Conservation (phyloP, 2,329 filamentous ascomycete genomes). For the Ramularia endophylla region DNA sequence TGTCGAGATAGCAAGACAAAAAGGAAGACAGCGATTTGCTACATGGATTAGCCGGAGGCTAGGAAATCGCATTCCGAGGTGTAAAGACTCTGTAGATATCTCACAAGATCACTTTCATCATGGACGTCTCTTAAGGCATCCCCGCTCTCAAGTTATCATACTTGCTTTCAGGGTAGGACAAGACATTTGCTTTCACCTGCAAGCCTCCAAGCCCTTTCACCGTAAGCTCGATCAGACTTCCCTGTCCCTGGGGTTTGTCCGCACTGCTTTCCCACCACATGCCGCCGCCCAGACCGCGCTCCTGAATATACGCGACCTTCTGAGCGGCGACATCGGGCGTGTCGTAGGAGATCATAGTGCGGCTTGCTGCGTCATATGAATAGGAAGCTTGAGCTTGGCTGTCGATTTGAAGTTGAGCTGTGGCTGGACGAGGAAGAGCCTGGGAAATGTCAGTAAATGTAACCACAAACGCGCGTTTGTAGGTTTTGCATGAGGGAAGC, state of each 20-base stretch:
- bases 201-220: conserved; percentile 36
- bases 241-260: conserved; percentile 52
- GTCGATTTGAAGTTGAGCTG: conserved; percentile 61
- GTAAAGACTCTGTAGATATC: too few species aligned
- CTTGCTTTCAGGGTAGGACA: conserved; percentile 47
- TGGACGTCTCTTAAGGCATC: conserved; percentile 27
- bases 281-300: conserved; percentile 67
- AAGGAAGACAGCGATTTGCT: too few species aligned
- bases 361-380: conserved; percentile 60
- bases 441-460: conserved; percentile 7
- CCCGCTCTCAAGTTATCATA: conserved; percentile 48
- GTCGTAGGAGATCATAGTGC: conserved; percentile 70
- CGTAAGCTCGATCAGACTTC: conserved; percentile 57
- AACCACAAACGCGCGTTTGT: not conserved
- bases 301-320: conserved; percentile 68
- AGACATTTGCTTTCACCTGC: conserved; percentile 42
- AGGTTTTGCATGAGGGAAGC: not conserved
- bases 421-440: conserved; percentile 60
- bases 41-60: too few species aligned
- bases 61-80: too few species aligned
- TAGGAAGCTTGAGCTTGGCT: conserved; percentile 62
- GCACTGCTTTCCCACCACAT: conserved; percentile 96
- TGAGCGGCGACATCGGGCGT: conserved; percentile 58
- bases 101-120: too few species aligned
- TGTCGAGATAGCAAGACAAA: too few species aligned